A percentile compares a stretch with the other conserved stretches of the same genome.
These are phyloP conservation scores for Chlamydomonas sphaeroides DNA, from an alignment of 139 green algal genomes.

Conservation along the genomic window DNA sequence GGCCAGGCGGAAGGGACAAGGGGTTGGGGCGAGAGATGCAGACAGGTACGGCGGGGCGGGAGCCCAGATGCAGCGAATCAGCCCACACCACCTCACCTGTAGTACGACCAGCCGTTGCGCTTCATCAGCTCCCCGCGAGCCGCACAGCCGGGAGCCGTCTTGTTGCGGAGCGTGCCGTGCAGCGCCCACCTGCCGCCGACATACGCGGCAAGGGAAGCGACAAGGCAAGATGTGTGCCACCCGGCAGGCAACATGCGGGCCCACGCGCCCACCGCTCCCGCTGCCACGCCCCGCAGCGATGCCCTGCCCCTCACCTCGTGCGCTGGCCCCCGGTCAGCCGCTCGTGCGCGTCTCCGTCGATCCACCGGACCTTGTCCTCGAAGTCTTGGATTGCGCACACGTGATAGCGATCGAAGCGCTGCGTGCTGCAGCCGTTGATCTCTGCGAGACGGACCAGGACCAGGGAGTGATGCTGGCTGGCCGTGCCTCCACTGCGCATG, in stretches of 20 bases:
- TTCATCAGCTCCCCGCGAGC: neutral
- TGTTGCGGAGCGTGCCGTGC: conserved; percentile 1
- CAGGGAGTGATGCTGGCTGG: no score
- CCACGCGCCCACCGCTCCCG: no score
- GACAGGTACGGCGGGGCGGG: no score
- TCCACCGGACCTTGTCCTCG: conserved; percentile 32
- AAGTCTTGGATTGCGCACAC: conserved; percentile 7
- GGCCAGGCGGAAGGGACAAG: neutral
- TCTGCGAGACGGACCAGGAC: neutral
- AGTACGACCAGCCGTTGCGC: neutral
- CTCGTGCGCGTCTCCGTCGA: conserved; percentile 5
- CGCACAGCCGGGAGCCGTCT: neutral
- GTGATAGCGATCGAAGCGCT: conserved; percentile 19
- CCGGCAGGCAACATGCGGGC: no score
- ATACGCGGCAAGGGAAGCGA: neutral
- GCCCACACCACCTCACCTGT: neutral
- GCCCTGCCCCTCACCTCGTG: neutral
- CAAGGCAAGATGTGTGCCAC: no score
- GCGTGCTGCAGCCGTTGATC: conserved; percentile 26
- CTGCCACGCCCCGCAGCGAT: neutral
- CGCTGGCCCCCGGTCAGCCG: neutral
- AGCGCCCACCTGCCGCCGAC: conserved; percentile 6
- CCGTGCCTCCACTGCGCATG: no score
- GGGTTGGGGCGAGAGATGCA: no score
- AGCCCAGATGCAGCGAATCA: no score